Percentiles rank a stretch among this genome's conserved stretches.
Evolutionary conservation across 2,329 filamentous ascomycete genomes (phyloP).

Genomic region (Fusarium cyanostomum): DNA sequence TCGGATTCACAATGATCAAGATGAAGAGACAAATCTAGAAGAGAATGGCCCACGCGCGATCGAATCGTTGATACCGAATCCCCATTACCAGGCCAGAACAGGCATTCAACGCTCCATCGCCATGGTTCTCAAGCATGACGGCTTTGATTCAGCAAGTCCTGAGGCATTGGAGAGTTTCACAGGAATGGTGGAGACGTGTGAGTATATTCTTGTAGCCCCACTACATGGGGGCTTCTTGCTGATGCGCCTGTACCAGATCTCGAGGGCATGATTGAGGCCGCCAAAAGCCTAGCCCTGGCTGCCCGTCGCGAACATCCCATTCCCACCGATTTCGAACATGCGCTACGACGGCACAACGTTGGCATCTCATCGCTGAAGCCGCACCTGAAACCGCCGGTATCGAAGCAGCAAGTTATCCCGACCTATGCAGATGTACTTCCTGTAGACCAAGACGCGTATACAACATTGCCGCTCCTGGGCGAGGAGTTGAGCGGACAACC

Average conservation of each 20-base stretch:
- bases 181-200: conserved; percentile 66
- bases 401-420: conserved; percentile 51
- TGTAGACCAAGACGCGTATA: conserved; percentile 52
- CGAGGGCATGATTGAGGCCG: conserved; percentile 57
- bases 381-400: conserved; percentile 64
- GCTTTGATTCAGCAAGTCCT: conserved; percentile 63
- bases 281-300: conserved; percentile 57
- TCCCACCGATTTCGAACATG: conserved; percentile 66
- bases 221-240: neutral
- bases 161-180: conserved; percentile 69
- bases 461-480: conserved; percentile 58
- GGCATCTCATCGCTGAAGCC: conserved; percentile 61
- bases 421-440: conserved; percentile 51
- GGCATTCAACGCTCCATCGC: conserved; percentile 65
- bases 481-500: conserved; percentile 66
- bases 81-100: conserved; percentile 46
- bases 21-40: neutral
- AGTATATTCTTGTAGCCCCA: conserved; percentile 35
- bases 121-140: conserved; percentile 65
- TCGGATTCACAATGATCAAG: conserved; percentile 19
- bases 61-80: conserved; percentile 42
- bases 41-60: conserved; percentile 32
- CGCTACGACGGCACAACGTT: conserved; percentile 62
- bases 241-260: conserved; percentile 53
- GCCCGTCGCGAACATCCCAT: conserved; percentile 63